Evolutionary conservation across 2,329 filamentous ascomycete species (phyloP).

Genomic region (Colletotrichum tabaci): DNA sequence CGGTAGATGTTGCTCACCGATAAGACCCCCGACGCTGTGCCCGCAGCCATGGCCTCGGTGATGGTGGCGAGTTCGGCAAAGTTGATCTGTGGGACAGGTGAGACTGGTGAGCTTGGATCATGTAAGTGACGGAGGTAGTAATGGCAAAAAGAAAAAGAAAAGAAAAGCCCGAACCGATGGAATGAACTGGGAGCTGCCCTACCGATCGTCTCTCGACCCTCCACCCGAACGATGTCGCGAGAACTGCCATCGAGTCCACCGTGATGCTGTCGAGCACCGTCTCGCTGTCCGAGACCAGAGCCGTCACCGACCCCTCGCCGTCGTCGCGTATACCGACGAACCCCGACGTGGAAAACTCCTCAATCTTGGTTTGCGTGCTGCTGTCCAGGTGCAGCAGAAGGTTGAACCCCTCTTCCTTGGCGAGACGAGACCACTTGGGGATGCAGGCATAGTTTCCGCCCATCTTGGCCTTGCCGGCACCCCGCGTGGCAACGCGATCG

Average conservation of each 20-base stretch:
- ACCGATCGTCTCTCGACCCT: background rate
- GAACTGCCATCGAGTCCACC: background rate
- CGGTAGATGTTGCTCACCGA: background rate
- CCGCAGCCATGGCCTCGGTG: background rate
- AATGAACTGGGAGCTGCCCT: background rate
- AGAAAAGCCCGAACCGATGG: background rate
- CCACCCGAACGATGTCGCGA: background rate
- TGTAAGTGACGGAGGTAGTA: background rate
- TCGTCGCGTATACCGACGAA: conserved; percentile 74
- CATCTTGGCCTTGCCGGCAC: conserved; percentile 76
- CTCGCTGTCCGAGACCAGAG: background rate
- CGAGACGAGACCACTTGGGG: conserved; percentile 77
- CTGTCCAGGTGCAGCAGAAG: conserved; percentile 80
- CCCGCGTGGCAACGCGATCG: conserved; percentile 76
- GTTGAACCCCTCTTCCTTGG: conserved; percentile 72
- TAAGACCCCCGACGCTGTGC: background rate
- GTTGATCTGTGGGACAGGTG: background rate
- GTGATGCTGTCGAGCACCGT: background rate
- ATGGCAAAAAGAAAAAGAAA: background rate
- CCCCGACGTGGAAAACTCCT: conserved; percentile 78
- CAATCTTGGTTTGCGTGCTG: conserved; percentile 73
- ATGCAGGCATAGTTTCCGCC: conserved; percentile 56
- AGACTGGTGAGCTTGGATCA: background rate
- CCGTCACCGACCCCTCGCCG: conserved; percentile 60
- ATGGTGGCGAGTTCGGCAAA: background rate